Conservation (phyloP, 306 rosid genomes). For the Rosa rugosa region DNA sequence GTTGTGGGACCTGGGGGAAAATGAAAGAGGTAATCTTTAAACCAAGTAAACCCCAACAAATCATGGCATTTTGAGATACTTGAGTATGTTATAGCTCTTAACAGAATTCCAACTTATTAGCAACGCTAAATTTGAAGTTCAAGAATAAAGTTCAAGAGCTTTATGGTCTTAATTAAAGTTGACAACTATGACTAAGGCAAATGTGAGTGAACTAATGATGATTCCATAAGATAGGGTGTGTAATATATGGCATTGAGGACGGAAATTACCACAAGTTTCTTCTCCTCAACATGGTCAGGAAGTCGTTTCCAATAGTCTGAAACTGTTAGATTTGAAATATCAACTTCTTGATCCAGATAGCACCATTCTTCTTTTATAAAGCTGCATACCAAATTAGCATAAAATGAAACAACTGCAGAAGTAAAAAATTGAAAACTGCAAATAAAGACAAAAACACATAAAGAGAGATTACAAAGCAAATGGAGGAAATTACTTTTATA, state of each 20-base stretch:
- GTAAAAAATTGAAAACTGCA: background rate
- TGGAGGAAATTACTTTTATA: background rate
- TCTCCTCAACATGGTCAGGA: no score
- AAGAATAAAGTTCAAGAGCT: background rate
- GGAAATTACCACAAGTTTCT: slow-evolving; percentile 49
- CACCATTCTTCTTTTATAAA: slow-evolving; percentile 72
- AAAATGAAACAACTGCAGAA: background rate
- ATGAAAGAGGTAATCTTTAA: slow-evolving; percentile 11
- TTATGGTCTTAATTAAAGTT: background rate
- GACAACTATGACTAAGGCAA: background rate
- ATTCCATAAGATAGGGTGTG: no score
- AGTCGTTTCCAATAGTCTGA: slow-evolving; percentile 66
- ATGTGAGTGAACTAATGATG: background rate
- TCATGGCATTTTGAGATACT: background rate
- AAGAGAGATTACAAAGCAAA: background rate
- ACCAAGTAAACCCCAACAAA: background rate
- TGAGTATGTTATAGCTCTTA: background rate
- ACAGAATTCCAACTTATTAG: background rate
- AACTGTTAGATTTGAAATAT: slow-evolving; percentile 57
- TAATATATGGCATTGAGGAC: background rate
- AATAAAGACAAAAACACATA: background rate
- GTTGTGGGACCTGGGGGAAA: slow-evolving; percentile 87
- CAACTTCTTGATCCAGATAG: slow-evolving; percentile 48
- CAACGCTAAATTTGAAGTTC: background rate
- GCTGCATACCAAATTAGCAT: slow-evolving; percentile 48